Conservation (phyloP, 106 monocot species). For the Phalaenopsis equestris region DNA sequence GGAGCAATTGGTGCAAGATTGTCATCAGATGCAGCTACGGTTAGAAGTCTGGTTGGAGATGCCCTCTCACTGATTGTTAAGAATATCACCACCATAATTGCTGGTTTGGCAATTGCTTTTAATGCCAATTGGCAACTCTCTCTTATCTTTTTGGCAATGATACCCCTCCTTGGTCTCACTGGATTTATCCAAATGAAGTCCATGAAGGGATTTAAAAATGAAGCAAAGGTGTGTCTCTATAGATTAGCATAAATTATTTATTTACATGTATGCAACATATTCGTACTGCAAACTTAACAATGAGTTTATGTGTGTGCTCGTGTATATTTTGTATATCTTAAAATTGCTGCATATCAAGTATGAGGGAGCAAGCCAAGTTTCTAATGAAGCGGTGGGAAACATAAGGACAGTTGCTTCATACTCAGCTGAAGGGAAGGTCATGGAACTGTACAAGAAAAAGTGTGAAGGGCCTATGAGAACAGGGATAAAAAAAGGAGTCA, state of each 20-base stretch:
- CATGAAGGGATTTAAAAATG: constrained; percentile 45
- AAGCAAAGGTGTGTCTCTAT: constrained; percentile 34
- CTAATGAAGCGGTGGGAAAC: not conserved
- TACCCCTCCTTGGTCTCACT: constrained; percentile 37
- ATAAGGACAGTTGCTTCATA: constrained; percentile 9
- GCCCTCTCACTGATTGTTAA: constrained; percentile 27
- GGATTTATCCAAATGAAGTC: constrained; percentile 47
- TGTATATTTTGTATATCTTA: no score
- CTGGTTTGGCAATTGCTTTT: constrained; percentile 34
- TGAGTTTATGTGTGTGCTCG: no score
- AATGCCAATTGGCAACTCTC: constrained; percentile 42
- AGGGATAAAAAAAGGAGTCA: not conserved
- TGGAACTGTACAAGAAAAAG: not conserved
- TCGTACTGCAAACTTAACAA: no score
- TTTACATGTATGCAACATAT: not conserved
- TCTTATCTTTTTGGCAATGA: constrained; percentile 23
- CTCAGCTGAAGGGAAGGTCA: constrained; percentile 9
- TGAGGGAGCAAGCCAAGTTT: constrained; percentile 5
- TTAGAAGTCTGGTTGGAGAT: constrained; percentile 45
- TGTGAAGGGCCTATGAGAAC: not conserved
- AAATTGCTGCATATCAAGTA: not conserved
- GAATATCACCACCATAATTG: constrained; percentile 18
- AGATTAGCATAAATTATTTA: not conserved
- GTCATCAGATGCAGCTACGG: constrained; percentile 39
- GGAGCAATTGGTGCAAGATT: constrained; percentile 45